Conservation (phyloP, 1,284 basidiomycete species). For the Trametes sp. region DNA sequence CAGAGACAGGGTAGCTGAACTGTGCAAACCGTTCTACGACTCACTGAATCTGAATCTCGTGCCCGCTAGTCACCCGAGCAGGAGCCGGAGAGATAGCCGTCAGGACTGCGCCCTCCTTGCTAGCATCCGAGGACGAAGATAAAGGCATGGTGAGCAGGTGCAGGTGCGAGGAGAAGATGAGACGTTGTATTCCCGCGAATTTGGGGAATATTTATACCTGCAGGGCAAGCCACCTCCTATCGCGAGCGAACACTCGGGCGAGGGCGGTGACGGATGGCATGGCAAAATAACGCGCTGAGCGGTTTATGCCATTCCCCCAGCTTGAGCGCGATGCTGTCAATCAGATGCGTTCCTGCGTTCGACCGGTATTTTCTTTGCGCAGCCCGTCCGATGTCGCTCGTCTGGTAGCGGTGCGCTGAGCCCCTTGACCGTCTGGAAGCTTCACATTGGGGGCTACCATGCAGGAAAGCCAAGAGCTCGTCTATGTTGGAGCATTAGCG, state of each 20-base stretch:
- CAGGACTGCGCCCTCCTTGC: background rate
- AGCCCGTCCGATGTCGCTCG: background rate
- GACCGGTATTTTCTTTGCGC: background rate
- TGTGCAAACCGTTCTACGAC: no score
- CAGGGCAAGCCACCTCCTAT: conserved; percentile 5
- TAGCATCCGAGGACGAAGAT: conserved; percentile 4
- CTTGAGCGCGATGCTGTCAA: background rate
- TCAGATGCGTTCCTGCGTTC: background rate
- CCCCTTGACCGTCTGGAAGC: background rate
- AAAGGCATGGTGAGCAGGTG: background rate
- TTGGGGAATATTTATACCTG: background rate
- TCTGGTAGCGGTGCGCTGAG: background rate
- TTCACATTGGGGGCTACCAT: background rate
- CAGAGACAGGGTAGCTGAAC: background rate
- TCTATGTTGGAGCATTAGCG: no score
- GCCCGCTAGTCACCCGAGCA: background rate
- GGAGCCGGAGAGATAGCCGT: background rate
- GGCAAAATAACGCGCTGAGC: conserved; percentile 16
- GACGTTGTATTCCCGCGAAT: background rate
- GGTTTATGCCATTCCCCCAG: conserved; percentile 31
- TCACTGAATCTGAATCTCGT: conserved; percentile 32
- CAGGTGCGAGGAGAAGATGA: background rate
- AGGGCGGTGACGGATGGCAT: background rate
- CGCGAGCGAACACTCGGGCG: conserved; percentile 1
- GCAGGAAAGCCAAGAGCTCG: no score